phyloP scores from a whole-genome alignment of 306 rosid species.

The Purshia tridentata region DNA sequence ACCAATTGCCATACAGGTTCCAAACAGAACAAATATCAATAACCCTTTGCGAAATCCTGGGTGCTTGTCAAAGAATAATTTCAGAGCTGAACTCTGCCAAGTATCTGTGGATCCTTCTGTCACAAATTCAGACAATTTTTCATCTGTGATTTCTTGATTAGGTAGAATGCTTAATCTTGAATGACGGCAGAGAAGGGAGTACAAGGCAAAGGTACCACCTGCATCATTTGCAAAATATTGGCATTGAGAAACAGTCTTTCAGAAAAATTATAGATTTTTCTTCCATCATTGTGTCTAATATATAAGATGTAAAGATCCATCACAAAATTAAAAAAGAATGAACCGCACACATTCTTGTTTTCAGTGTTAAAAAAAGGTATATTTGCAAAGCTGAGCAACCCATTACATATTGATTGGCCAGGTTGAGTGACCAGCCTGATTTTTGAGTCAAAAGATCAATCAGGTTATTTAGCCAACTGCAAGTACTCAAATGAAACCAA shows the following conservation, averaged over 20 bases:
- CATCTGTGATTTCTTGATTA: constrained; percentile 60
- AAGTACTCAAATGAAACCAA: constrained; percentile 2
- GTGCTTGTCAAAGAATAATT: constrained; percentile 51
- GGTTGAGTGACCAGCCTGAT: not conserved
- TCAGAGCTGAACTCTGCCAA: constrained; percentile 45
- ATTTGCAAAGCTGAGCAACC: not conserved
- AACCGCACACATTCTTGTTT: not conserved
- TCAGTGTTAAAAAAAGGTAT: not conserved
- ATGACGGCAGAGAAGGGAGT: constrained; percentile 73
- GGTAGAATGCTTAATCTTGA: constrained; percentile 58
- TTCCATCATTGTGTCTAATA: no score
- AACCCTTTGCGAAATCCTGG: constrained; percentile 50
- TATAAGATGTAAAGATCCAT: not conserved
- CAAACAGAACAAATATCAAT: constrained; percentile 65
- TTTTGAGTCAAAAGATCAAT: not conserved
- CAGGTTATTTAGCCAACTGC: not conserved
- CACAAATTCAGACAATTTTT: constrained; percentile 45
- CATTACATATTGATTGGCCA: constrained; percentile 9
- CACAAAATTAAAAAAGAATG: not conserved
- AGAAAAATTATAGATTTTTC: no score
- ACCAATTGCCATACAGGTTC: constrained; percentile 74
- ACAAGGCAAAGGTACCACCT: constrained; percentile 82
- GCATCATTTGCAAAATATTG: constrained; percentile 33
- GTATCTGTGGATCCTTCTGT: constrained; percentile 43
- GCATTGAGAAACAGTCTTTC: constrained; percentile 24